Evolutionary conservation across 73 alveolate species (phyloP).

Genomic region (Diophrys appendiculata): DNA sequence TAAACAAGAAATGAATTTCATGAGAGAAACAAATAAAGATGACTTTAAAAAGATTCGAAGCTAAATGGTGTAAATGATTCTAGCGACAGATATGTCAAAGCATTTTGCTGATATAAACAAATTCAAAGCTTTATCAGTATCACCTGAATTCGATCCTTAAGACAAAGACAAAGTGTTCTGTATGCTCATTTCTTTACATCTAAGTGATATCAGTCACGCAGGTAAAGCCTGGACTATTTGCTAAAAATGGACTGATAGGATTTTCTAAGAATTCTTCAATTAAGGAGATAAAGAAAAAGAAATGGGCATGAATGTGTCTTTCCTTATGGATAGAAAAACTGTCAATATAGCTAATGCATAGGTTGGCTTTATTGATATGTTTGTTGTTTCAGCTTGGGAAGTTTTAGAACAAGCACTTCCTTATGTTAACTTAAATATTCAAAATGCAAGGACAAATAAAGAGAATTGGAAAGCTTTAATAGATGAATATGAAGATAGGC

Average conservation of each 20-base stretch:
- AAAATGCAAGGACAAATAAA: background rate
- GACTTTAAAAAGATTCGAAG: conserved; percentile 63
- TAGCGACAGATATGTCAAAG: conserved; percentile 87
- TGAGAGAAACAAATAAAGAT: conserved; percentile 32
- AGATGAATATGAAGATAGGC: background rate
- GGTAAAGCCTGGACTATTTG: conserved; percentile 71
- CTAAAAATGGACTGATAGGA: conserved; percentile 79
- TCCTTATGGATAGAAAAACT: conserved; percentile 84
- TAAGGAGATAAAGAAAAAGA: conserved; percentile 89
- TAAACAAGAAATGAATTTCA: conserved; percentile 41
- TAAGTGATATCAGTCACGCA: conserved; percentile 83
- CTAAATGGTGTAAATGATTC: conserved; percentile 58
- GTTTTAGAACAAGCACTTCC: conserved; percentile 20
- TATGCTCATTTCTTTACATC: conserved; percentile 70
- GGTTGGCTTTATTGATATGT: conserved; percentile 69
- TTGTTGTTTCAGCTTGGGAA: conserved; percentile 60
- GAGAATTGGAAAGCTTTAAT: background rate
- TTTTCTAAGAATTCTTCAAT: conserved; percentile 79
- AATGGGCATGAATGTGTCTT: conserved; percentile 72
- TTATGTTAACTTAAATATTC: background rate
- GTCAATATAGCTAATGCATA: conserved; percentile 81
- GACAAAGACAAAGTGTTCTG: conserved; percentile 43
- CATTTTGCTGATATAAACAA: conserved; percentile 73
- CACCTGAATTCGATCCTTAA: conserved; percentile 68
- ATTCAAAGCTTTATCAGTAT: conserved; percentile 54